Evolutionary conservation across 495 filamentous ascomycete genomes (phyloP).

Genomic region (Oidiodendron maius): DNA sequence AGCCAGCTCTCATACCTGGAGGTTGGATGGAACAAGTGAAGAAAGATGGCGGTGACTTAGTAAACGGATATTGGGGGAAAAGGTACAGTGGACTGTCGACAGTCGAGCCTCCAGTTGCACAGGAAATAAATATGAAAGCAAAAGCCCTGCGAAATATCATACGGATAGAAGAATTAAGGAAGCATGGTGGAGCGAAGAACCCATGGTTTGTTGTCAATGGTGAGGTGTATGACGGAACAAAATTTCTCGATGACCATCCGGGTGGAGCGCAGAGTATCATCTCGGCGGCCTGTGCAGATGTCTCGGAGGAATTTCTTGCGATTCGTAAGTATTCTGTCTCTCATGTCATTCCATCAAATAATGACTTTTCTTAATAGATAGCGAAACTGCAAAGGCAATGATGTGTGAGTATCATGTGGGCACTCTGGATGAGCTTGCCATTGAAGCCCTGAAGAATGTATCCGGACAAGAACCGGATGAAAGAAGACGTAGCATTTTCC

Average conservation of each 20-base stretch:
- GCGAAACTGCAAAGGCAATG: slow-evolving; percentile 90
- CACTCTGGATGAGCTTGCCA: slow-evolving; percentile 55
- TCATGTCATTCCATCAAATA: neutral
- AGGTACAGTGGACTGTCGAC: slow-evolving; percentile 46
- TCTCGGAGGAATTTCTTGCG: slow-evolving; percentile 89
- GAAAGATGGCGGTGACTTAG: slow-evolving; percentile 73
- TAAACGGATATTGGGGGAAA: slow-evolving; percentile 87
- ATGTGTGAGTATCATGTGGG: slow-evolving; percentile 88
- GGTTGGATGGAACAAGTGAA: slow-evolving; percentile 98
- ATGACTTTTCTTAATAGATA: slow-evolving; percentile 46
- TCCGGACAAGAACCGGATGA: too few relatives aligned
- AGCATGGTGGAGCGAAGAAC: slow-evolving; percentile 56
- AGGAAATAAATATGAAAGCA: slow-evolving; percentile 78
- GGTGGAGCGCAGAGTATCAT: slow-evolving; percentile 87
- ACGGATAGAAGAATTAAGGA: slow-evolving; percentile 64
- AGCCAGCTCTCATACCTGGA: slow-evolving; percentile 70
- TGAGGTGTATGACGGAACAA: slow-evolving; percentile 86
- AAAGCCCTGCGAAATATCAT: slow-evolving; percentile 57
- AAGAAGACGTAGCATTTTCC: too few relatives aligned
- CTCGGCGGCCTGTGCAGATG: slow-evolving; percentile 76
- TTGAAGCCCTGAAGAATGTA: slow-evolving; percentile 46
- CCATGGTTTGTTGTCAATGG: slow-evolving; percentile 94
- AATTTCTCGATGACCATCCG: slow-evolving; percentile 79
- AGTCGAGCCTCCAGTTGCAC: slow-evolving; percentile 35
- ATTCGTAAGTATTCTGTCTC: slow-evolving; percentile 62